Evolutionary conservation across 1,284 basidiomycete species (phyloP).

Genomic region (Athelia psychrophila): DNA sequence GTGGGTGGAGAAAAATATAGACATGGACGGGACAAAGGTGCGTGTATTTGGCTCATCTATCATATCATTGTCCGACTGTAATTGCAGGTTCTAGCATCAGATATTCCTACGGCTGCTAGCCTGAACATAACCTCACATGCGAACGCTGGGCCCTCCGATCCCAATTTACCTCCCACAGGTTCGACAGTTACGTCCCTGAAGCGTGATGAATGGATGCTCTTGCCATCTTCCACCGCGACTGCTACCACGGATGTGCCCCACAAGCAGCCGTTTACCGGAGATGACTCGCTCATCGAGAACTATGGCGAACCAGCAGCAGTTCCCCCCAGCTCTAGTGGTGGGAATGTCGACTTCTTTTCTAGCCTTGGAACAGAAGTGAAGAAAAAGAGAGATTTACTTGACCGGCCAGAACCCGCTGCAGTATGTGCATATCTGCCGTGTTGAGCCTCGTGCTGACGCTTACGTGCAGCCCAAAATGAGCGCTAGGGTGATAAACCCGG

Average conservation of each 20-base stretch:
- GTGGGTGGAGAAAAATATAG: constrained; percentile 88
- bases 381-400: constrained; percentile 54
- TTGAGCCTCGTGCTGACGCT: not conserved
- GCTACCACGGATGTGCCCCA: constrained; percentile 22
- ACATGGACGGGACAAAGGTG: constrained; percentile 72
- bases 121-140: constrained; percentile 66
- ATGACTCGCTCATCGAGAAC: constrained; percentile 63
- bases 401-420: not conserved
- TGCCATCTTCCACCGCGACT: constrained; percentile 32
- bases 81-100: constrained; percentile 55
- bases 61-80: not conserved
- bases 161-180: constrained; percentile 40
- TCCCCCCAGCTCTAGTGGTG: constrained; percentile 46
- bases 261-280: constrained; percentile 26
- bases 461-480: constrained; percentile 54
- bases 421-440: not conserved
- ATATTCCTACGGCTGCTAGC: constrained; percentile 79
- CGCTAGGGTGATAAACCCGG: constrained; percentile 78
- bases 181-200: constrained; percentile 50
- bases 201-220: constrained; percentile 92
- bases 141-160: constrained; percentile 36
- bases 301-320: constrained; percentile 60
- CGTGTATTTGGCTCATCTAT: constrained; percentile 19
- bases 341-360: constrained; percentile 86
- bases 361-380: constrained; percentile 75